phyloP scores from a whole-genome alignment of 2,329 filamentous ascomycete genomes.

The Hyphodiscus sp. region DNA sequence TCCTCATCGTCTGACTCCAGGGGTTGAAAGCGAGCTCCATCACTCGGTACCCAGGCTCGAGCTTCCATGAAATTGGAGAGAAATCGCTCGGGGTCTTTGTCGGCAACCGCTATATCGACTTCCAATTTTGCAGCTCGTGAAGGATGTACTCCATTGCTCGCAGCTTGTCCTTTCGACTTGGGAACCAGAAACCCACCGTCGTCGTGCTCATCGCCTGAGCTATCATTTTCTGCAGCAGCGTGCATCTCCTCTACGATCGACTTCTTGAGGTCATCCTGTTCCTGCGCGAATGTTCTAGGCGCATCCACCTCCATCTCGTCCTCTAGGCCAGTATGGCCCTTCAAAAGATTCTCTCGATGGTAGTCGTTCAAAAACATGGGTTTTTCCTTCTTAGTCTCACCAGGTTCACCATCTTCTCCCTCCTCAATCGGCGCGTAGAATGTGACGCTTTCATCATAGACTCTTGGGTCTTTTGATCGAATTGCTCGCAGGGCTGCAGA shows the following conservation, averaged over 20 bases:
- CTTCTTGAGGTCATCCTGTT: conserved; percentile 78
- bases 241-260: conserved; percentile 77
- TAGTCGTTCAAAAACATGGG: conserved; percentile 84
- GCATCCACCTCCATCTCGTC: conserved; percentile 47
- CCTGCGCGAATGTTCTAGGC: conserved; percentile 69
- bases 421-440: conserved; percentile 69
- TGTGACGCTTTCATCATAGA: conserved; percentile 73
- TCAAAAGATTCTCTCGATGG: conserved; percentile 82
- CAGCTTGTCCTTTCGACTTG: conserved; percentile 45
- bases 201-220: conserved; percentile 44
- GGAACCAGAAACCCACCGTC: conserved; percentile 64
- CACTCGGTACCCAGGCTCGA: conserved; percentile 76
- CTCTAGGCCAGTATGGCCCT: conserved; percentile 57
- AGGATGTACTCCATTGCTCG: conserved; percentile 48
- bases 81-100: conserved; percentile 85
- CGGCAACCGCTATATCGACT: conserved; percentile 65
- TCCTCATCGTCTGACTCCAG: conserved; percentile 85
- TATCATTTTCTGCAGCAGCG: conserved; percentile 43
- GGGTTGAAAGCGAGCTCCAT: conserved; percentile 62
- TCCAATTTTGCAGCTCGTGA: conserved; percentile 46
- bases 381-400: conserved; percentile 63
- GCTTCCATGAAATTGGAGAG: conserved; percentile 94
- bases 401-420: conserved; percentile 31
- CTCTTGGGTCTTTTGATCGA: conserved; percentile 79
- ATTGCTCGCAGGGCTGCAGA: conserved; percentile 82